These are phyloP conservation scores for Rhizopus stolonifer DNA, from an alignment of 371 early-diverging fungal species.

Conservation along the genomic window DNA sequence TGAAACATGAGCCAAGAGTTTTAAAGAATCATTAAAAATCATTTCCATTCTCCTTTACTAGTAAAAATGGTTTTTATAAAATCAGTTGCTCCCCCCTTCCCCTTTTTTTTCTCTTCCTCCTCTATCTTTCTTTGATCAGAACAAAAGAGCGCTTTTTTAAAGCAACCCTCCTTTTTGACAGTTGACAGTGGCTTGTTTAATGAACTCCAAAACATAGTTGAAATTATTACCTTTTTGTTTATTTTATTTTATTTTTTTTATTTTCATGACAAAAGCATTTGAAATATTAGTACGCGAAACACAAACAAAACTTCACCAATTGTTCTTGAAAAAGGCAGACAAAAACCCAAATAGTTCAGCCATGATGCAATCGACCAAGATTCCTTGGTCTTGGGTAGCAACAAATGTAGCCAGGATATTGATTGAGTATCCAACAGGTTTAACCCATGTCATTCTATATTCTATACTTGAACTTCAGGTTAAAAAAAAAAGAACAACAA, in stretches of 20 bases:
- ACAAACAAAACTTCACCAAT: conserved; percentile 9
- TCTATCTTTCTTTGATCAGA: background rate
- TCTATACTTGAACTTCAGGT: conserved; percentile 28
- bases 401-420: conserved; percentile 14
- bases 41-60: too few relatives aligned
- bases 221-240: background rate
- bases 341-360: conserved; percentile 10
- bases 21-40: too few relatives aligned
- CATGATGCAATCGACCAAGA: conserved; percentile 7
- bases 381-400: conserved; percentile 35
- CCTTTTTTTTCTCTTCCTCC: background rate
- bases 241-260: background rate
- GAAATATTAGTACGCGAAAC: conserved; percentile 16
- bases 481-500: background rate
- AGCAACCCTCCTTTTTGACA: background rate
- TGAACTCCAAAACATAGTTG: too few relatives aligned
- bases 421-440: conserved; percentile 25
- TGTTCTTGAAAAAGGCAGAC: conserved; percentile 24
- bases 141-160: too few relatives aligned
- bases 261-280: conserved; percentile 13
- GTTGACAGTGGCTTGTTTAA: background rate
- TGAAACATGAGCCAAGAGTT: too few relatives aligned
- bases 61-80: too few relatives aligned
- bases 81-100: too few relatives aligned
- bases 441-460: conserved; percentile 17